Evolutionary conservation across 2,329 filamentous ascomycete species (phyloP), one percentile per base, ranked within the genome.

Genomic region (Hymenoscyphus linearis): DNA sequence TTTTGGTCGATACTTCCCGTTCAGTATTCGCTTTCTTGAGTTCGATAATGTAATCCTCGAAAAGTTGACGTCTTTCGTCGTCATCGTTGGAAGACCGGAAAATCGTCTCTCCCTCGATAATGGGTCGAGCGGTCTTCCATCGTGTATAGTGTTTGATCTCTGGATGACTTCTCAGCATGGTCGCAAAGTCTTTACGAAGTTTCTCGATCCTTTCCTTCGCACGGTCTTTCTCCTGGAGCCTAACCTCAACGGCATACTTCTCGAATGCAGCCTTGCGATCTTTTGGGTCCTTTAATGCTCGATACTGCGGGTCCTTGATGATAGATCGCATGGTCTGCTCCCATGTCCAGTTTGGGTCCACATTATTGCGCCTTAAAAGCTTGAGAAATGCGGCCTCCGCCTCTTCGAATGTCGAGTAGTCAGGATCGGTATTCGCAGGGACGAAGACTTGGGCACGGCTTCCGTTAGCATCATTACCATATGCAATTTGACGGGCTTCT

Each of bases 121-220:
- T 96, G 10, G 92, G 91, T 56, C 91, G 87, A 58, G 93, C 95
- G 16, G 91, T 97, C 82, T 92, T 96, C 95, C 95, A 99, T 64
- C 92, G 89, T 50, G 93, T 97, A 75, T 96, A 97, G 74, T 97
- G 86, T 75, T 93, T 95, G 76, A 99, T 98, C 76, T 99, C 95
- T 64, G 93, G 92, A 75, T 99, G 93, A 67, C 92, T 93, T 76
- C 89, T 91, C 67, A 99, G 83, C 95, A 99, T 99, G 60, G 88
- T 93, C 68, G 89, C 89, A 76, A 99, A 99, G 80, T 98, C 95
- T 75, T 90, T 83, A 71, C 92, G 90, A 72, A 98, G 82, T 79
- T 97, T 98, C 69, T 90, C 83, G 75, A 96, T 82, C 73, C 95
- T 88, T 77, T 98, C 93, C 76, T 96, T 93, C 72, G 93, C 93